Evolutionary conservation across 164 flowering plant genomes (phyloP).

Genomic region (Vitis labrusca): DNA sequence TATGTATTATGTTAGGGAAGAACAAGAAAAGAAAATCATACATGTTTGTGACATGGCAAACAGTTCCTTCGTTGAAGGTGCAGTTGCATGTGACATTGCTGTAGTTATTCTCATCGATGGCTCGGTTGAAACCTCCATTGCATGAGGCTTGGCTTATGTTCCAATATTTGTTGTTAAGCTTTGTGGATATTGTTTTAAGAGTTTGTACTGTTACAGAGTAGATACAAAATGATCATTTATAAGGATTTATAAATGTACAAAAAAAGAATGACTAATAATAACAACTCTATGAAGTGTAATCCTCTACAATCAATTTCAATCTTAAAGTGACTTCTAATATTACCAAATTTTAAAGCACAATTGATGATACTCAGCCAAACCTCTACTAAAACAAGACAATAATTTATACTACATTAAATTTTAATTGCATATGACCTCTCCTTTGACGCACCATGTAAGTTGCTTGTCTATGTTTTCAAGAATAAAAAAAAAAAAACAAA

Average conservation of each 20-base stretch:
- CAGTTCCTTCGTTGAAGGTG: conserved; percentile 21
- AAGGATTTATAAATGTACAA: neutral
- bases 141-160: conserved; percentile 21
- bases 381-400: too few species aligned
- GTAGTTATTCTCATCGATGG: fast-evolving
- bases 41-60: conserved; percentile 38
- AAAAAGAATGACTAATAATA: neutral
- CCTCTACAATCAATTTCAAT: too few species aligned
- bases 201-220: conserved; percentile 23
- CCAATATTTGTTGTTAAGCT: conserved; percentile 29
- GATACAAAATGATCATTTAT: neutral
- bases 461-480: too few species aligned
- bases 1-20: neutral
- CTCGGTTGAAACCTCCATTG: neutral
- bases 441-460: too few species aligned
- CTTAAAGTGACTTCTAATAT: too few species aligned
- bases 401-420: too few species aligned
- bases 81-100: conserved; percentile 46
- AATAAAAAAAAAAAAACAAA: too few species aligned
- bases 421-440: too few species aligned
- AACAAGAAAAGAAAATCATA: conserved; percentile 16
- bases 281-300: too few species aligned
- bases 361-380: too few species aligned
- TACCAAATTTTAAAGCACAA: too few species aligned
- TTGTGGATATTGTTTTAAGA: conserved; percentile 31